These are phyloP conservation scores for Cyamopsis tetragonoloba DNA, from an alignment of 306 rosid genomes.

Conservation along the genomic window DNA sequence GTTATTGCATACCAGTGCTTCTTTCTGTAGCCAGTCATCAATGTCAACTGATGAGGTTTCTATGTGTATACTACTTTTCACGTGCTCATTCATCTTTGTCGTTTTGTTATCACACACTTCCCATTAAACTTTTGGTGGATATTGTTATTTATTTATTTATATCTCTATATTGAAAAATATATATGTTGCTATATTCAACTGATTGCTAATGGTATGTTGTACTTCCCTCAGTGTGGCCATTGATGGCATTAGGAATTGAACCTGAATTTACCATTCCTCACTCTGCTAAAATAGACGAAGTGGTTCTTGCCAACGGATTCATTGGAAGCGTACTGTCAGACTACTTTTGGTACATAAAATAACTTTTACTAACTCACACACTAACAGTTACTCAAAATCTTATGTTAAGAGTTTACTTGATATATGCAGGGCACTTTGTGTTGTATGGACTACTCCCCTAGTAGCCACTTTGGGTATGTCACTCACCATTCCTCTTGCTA, in stretches of 20 bases:
- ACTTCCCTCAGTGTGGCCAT: conserved; percentile 71
- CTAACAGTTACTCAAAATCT: conserved; percentile 5
- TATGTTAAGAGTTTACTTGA: conserved; percentile 14
- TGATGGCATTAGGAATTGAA: conserved; percentile 83
- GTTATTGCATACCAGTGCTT: conserved; percentile 14
- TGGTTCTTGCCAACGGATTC: conserved; percentile 82
- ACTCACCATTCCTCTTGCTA: conserved; percentile 89
- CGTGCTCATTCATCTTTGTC: no score
- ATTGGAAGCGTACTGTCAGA: conserved; percentile 88
- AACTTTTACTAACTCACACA: background rate
- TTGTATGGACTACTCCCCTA: conserved; percentile 91
- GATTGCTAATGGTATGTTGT: conserved; percentile 5
- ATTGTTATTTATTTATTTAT: no score
- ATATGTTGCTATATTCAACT: background rate
- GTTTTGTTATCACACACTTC: no score
- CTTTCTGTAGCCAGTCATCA: conserved; percentile 6
- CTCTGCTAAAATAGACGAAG: conserved; percentile 71
- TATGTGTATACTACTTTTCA: background rate
- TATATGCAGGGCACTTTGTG: conserved; percentile 74
- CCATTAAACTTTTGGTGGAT: no score
- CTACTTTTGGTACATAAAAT: conserved; percentile 66
- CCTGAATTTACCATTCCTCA: conserved; percentile 86
- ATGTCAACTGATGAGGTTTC: background rate
- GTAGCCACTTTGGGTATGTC: conserved; percentile 97
- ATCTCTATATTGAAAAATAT: background rate